A percentile compares a stretch with the other conserved stretches of the same genome.
These are phyloP conservation scores for Penicillium crystallinum DNA, from an alignment of 495 filamentous ascomycete genomes.

Conservation along the genomic window DNA sequence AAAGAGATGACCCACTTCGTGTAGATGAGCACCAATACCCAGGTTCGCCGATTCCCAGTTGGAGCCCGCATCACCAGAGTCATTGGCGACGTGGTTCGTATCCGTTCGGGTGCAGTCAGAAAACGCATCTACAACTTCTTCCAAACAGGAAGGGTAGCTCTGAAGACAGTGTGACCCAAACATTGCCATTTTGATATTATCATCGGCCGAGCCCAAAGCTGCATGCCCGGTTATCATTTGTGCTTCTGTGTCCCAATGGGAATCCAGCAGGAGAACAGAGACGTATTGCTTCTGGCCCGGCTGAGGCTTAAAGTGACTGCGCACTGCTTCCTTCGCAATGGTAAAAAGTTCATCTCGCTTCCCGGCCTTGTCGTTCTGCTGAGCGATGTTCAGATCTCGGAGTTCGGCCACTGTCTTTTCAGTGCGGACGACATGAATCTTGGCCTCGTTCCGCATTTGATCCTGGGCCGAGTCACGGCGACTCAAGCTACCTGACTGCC, in stretches of 20 bases:
- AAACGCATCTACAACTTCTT: slow-evolving; percentile 82
- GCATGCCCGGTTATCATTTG: slow-evolving; percentile 76
- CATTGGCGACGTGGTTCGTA: slow-evolving; percentile 73
- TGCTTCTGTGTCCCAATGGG: slow-evolving; percentile 72
- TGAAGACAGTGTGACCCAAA: slow-evolving; percentile 88
- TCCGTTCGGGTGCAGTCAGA: slow-evolving; percentile 84
- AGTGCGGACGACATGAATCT: slow-evolving; percentile 73
- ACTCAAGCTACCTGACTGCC: slow-evolving; percentile 74
- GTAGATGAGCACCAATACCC: slow-evolving; percentile 86
- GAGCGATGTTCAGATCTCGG: slow-evolving; percentile 69
- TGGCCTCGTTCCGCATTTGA: slow-evolving; percentile 82
- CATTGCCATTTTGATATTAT: slow-evolving; percentile 73
- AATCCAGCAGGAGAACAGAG: slow-evolving; percentile 74
- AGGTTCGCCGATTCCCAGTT: slow-evolving; percentile 90
- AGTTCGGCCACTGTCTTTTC: slow-evolving; percentile 84
- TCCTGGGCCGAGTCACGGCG: slow-evolving; percentile 61
- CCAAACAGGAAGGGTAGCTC: slow-evolving; percentile 76
- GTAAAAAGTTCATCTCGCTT: slow-evolving; percentile 65
- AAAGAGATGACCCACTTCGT: slow-evolving; percentile 81
- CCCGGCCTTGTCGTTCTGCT: slow-evolving; percentile 65
- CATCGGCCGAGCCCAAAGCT: slow-evolving; percentile 63
- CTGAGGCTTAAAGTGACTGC: slow-evolving; percentile 63
- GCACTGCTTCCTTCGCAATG: slow-evolving; percentile 71
- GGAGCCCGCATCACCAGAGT: slow-evolving; percentile 75
- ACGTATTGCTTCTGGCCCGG: slow-evolving; percentile 81